These are phyloP conservation scores for Terana coerulea DNA, from an alignment of 768 basidiomycete genomes.

Conservation along the genomic window DNA sequence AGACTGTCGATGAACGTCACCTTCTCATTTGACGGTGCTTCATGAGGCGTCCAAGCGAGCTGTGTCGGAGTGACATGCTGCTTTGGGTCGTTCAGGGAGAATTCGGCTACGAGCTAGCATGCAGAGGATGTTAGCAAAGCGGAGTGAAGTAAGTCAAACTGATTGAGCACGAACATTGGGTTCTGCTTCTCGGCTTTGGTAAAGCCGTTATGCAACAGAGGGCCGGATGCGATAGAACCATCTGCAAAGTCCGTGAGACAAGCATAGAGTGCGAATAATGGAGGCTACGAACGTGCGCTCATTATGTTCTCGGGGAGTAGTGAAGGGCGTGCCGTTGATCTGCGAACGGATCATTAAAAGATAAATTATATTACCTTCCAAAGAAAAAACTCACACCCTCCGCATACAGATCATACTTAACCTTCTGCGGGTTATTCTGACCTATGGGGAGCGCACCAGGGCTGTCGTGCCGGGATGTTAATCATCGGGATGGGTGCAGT, in stretches of 20 bases:
- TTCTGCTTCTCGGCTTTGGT: slow-evolving; percentile 45
- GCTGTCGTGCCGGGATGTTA: slow-evolving; percentile 23
- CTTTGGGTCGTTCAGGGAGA: slow-evolving; percentile 55
- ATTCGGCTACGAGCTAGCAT: slow-evolving; percentile 62
- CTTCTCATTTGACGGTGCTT: slow-evolving; percentile 36
- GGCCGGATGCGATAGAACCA: slow-evolving; percentile 68
- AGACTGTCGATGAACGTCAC: slow-evolving; percentile 57
- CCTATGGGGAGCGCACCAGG: slow-evolving; percentile 53
- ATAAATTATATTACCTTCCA: no score
- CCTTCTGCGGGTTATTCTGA: slow-evolving; percentile 61
- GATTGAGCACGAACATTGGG: slow-evolving; percentile 43
- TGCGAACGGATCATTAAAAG: slow-evolving; percentile 22
- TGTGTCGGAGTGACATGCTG: slow-evolving; percentile 61
- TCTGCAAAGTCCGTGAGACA: slow-evolving; percentile 25
- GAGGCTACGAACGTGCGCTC: slow-evolving; percentile 40
- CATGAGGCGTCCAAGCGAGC: slow-evolving; percentile 62
- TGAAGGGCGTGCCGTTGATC: slow-evolving; percentile 60
- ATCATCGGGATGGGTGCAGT: not conserved
- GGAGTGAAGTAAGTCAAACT: not conserved
- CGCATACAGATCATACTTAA: slow-evolving; percentile 58
- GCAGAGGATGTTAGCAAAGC: not conserved
- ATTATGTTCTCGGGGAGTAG: slow-evolving; percentile 53
- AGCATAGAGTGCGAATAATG: not conserved
- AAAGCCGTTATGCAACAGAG: slow-evolving; percentile 64
- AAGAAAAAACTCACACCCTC: slow-evolving; percentile 41